Percentiles rank a stretch among this genome's conserved stretches.
These are phyloP conservation scores for Conringia planisiliqua DNA, from an alignment of 345 rosid species.

Conservation along the genomic window DNA sequence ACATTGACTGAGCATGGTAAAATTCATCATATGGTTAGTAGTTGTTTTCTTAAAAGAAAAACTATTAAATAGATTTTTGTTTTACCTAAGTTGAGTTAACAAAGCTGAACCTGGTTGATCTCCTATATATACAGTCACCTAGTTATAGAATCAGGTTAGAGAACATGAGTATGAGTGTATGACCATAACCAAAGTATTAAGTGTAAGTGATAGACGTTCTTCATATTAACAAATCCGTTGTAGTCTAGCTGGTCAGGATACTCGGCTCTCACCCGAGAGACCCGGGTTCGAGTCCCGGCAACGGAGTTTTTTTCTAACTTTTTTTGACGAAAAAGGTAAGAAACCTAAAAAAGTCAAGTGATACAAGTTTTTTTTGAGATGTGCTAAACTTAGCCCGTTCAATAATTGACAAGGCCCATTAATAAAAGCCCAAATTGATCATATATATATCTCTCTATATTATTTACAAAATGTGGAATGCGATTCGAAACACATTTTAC, in stretches of 20 bases:
- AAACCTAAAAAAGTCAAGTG: no score
- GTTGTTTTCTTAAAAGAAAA: not conserved
- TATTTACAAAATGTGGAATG: not conserved
- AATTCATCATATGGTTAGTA: not conserved
- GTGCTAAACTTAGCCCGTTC: not conserved
- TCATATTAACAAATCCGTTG: constrained; percentile 16
- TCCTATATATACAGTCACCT: not conserved
- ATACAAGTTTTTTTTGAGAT: no score
- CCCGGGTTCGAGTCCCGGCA: constrained; percentile 36
- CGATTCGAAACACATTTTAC: not conserved
- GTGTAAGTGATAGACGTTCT: not conserved
- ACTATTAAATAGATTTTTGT: not conserved
- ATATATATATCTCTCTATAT: not conserved
- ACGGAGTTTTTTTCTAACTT: not conserved
- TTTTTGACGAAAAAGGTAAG: no score
- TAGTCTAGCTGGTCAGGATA: constrained; percentile 66
- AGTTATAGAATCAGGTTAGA: not conserved
- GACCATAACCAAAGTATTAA: not conserved
- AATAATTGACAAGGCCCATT: not conserved
- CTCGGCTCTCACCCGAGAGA: constrained; percentile 77
- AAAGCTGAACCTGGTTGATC: not conserved
- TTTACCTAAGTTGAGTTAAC: not conserved
- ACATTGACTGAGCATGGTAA: not conserved
- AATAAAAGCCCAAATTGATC: constrained; percentile 18
- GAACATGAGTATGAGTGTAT: not conserved